Evolutionary conservation across 345 rosid genomes (phyloP).

Genomic region (Pistacia atlantica): DNA sequence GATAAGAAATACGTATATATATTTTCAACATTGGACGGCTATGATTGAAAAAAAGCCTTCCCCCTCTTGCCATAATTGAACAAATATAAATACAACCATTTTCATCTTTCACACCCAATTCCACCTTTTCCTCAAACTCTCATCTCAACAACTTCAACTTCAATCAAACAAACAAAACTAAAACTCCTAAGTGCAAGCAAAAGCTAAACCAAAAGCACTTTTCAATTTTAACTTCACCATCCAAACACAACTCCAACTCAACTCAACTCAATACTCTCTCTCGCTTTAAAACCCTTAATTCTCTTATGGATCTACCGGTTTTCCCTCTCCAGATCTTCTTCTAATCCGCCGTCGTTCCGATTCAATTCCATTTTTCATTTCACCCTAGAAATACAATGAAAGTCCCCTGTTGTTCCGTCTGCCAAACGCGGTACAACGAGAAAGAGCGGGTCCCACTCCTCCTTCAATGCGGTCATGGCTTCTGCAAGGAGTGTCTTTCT

Average conservation of each 20-base stretch:
- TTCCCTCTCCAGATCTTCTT: slow-evolving; percentile 1
- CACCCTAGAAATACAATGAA: slow-evolving; percentile 36
- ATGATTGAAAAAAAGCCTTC: no score
- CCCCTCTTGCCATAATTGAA: no score
- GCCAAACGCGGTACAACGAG: slow-evolving; percentile 92
- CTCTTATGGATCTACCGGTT: neutral
- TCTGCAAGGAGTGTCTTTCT: slow-evolving; percentile 88
- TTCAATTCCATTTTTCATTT: neutral
- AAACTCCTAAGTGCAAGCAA: no score
- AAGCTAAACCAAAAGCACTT: neutral
- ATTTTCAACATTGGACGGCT: no score
- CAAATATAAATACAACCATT: no score
- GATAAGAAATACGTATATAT: no score
- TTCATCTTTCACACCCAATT: no score
- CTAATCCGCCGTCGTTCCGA: neutral
- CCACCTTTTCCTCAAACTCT: no score
- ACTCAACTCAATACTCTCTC: neutral
- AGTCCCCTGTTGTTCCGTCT: slow-evolving; percentile 87
- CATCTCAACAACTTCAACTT: no score
- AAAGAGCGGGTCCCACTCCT: slow-evolving; percentile 85
- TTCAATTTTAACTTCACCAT: no score
- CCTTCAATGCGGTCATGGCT: slow-evolving; percentile 96
- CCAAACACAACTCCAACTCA: no score
- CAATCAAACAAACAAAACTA: no score
- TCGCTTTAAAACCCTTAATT: neutral